Evolutionary conservation across 2,329 filamentous ascomycete species (phyloP), one percentile per base, ranked within the genome.

Genomic region (Pseudocercospora vitis): DNA sequence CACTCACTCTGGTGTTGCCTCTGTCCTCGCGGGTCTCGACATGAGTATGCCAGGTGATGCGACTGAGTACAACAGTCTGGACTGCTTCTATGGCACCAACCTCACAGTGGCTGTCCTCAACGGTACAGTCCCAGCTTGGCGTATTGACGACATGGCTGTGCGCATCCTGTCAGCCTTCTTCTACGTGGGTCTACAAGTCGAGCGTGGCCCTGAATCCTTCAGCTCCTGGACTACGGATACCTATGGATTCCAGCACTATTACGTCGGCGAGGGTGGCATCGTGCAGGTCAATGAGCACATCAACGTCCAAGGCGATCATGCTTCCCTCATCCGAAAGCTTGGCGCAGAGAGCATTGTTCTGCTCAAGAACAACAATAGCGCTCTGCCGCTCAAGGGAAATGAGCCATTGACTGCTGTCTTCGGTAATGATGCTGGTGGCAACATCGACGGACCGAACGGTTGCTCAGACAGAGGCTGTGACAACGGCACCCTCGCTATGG

Each of bases 221-320:
- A 74, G 70, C 52, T 76, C 75, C 3, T 78, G 73, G 53, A 72
- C 73, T 19, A 70, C 68, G 21, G 63, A 64, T 24, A 91, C 87
- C 0, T 87, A 81, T 61, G 88, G 86, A 32, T 86, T 82, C 47
- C 66, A 83, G 48, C 84, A 95, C 66, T 78, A 73, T 47, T 80
- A 79, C 6, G 85, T 81, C 8, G 73, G 81, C 19, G 76, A 84
- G 55, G 81, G 81, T 48, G 80, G 78, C 32, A 55, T 63, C 59
- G 78, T 82, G 52, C 79, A 87, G 62, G 80, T 95, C 73, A 78
- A 96, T 72, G 78, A 84, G 64, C 88, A 91, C 60, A 81, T 95
- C 24, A 84, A 96, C 66, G 91, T 95, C 11, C 88, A 85, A 51
- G 81, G 73, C 32, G 78, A 91, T 53, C 91, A 96, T 68, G 84